phyloP scores from a whole-genome alignment of 73 alveolate genomes.

The Urostyla sp. region DNA sequence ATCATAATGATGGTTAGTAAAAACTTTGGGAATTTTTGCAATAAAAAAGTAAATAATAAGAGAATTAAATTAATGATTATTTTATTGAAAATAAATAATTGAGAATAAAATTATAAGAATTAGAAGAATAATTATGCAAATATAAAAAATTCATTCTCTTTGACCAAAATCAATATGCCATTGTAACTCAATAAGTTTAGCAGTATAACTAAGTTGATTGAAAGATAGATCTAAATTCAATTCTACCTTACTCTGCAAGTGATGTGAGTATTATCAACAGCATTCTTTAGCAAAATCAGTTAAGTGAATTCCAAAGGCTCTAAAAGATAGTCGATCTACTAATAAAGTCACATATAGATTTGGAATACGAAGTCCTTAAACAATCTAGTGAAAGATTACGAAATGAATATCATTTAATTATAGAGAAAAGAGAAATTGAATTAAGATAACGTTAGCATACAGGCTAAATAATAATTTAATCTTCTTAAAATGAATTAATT shows the following conservation, averaged over 20 bases:
- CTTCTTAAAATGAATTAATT: no score
- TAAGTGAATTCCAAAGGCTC: conserved; percentile 32
- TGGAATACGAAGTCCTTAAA: not conserved
- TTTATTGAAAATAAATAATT: conserved; percentile 6
- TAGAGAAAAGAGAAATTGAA: conserved; percentile 36
- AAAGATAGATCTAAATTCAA: no score
- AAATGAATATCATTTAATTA: conserved; percentile 42
- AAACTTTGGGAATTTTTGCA: conserved; percentile 10
- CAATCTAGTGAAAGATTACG: conserved; percentile 15
- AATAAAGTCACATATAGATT: conserved; percentile 5
- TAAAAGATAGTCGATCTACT: conserved; percentile 13
- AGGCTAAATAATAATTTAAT: no score
- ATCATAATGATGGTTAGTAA: not conserved
- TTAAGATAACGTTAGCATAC: no score
- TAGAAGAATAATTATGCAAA: conserved; percentile 6
- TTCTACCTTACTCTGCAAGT: no score
- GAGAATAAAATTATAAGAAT: not conserved
- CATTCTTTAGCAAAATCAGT: no score
- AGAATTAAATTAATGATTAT: not conserved
- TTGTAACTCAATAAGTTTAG: no score
- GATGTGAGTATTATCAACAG: no score
- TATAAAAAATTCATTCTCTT: conserved; percentile 29
- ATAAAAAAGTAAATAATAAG: conserved; percentile 6
- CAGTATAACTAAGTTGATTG: no score
- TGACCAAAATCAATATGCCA: conserved; percentile 43